These are phyloP conservation scores for Pseudoscleropodium purum DNA, from an alignment of 225 moss, liverwort and hornwort species.

Conservation along the genomic window DNA sequence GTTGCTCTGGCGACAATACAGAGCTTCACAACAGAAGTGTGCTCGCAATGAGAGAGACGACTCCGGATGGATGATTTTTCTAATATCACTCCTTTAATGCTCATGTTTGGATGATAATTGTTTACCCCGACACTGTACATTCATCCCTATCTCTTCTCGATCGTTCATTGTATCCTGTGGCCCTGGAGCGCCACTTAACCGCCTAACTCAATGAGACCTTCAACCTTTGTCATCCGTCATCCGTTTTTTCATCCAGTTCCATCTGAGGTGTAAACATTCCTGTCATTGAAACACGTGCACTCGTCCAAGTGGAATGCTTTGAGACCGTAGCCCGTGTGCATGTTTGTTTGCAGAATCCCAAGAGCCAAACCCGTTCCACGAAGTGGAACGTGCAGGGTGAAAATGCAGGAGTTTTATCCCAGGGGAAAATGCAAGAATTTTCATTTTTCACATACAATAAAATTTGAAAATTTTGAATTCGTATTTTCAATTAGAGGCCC, in stretches of 20 bases:
- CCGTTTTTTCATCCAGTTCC: not conserved
- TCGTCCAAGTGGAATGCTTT: not conserved
- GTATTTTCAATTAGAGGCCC: no score
- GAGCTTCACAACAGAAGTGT: not conserved
- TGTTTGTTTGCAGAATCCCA: not conserved
- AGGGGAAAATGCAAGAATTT: no score
- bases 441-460: no score
- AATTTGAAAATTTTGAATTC: no score
- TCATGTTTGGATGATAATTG: not conserved
- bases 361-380: not conserved
- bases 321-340: not conserved
- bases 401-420: no score
- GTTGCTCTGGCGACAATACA: conserved; percentile 4
- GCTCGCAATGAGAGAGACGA: not conserved
- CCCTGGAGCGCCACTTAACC: not conserved
- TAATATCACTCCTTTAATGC: not conserved
- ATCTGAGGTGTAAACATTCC: not conserved
- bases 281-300: not conserved
- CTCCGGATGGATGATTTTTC: not conserved
- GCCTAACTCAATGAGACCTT: not conserved
- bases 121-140: not conserved
- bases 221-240: not conserved
- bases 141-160: not conserved
- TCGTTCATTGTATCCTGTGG: conserved; percentile 1
- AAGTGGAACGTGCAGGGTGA: no score